Evolutionary conservation across 2,329 filamentous ascomycete species (phyloP).

Genomic region (Cordyceps tenuipes): DNA sequence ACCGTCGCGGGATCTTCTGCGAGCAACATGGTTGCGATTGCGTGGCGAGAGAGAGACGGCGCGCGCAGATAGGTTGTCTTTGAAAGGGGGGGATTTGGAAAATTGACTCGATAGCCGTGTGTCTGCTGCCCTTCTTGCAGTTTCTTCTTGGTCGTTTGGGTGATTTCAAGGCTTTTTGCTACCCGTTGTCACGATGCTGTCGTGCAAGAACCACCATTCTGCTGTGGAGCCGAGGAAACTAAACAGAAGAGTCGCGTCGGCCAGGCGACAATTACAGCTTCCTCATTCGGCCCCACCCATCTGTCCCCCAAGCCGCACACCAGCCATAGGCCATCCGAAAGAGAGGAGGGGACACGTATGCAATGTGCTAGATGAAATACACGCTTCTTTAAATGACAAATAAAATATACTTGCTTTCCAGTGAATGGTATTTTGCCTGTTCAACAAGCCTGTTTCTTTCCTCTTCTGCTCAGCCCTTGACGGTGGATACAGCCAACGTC

Average conservation of each 20-base stretch:
- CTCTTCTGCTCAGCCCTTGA: not conserved
- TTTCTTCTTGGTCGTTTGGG: not conserved
- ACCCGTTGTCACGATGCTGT: too few relatives aligned
- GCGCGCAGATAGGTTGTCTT: not conserved
- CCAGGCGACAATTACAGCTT: conserved; percentile 22
- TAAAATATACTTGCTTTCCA: too few relatives aligned
- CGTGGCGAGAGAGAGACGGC: not conserved
- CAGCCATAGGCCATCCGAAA: not conserved
- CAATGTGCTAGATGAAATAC: not conserved
- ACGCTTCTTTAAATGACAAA: too few relatives aligned
- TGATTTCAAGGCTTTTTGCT: not conserved
- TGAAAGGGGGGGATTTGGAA: not conserved
- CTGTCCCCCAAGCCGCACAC: not conserved
- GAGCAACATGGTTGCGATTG: conserved; percentile 62
- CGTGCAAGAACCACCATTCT: not conserved
- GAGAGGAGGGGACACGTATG: too few relatives aligned
- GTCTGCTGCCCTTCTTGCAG: not conserved
- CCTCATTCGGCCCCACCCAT: not conserved
- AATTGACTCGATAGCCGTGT: too few relatives aligned
- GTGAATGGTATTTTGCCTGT: too few relatives aligned
- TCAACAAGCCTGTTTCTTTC: not conserved
- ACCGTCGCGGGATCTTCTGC: conserved; percentile 87
- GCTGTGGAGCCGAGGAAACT: not conserved
- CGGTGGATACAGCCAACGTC: conserved; percentile 11
- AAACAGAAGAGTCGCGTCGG: conserved; percentile 18